Percentiles rank a stretch among this genome's conserved stretches.
These are phyloP conservation scores for Brassica incana DNA, from an alignment of 345 rosid species.

Conservation along the genomic window DNA sequence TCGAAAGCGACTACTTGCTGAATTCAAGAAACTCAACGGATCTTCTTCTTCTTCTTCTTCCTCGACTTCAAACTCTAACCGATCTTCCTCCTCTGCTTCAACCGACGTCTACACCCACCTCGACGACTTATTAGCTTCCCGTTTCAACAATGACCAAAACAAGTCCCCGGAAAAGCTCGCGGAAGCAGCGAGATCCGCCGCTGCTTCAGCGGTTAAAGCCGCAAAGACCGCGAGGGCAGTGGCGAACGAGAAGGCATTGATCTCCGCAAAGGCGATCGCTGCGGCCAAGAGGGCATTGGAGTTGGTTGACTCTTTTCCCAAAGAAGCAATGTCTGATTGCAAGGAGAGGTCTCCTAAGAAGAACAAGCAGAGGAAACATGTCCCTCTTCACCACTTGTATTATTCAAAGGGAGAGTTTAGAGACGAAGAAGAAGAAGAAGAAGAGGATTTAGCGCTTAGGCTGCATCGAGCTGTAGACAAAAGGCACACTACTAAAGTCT, in stretches of 20 bases:
- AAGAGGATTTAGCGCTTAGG: background rate
- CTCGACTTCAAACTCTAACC: conserved; percentile 38
- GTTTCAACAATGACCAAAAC: conserved; percentile 37
- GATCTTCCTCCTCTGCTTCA: conserved; percentile 43
- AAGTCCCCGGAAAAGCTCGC: conserved; percentile 70
- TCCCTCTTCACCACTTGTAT: conserved; percentile 80
- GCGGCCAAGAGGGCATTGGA: conserved; percentile 81
- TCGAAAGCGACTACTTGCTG: conserved; percentile 85
- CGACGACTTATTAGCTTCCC: conserved; percentile 51
- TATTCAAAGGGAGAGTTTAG: conserved; percentile 54
- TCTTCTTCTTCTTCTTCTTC: conserved; percentile 39
- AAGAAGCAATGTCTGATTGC: conserved; percentile 29
- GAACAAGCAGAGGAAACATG: too few relatives aligned
- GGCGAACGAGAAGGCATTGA: conserved; percentile 78
- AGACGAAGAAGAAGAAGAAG: background rate
- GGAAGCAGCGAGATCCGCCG: conserved; percentile 66
- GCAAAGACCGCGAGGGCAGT: conserved; percentile 71
- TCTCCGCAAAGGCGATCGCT: conserved; percentile 75
- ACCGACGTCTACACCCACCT: conserved; percentile 49
- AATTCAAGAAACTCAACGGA: conserved; percentile 73
- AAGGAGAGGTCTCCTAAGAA: too few relatives aligned
- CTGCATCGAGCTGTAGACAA: background rate
- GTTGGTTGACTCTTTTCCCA: conserved; percentile 59
- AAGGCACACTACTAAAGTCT: background rate
- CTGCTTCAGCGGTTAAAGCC: conserved; percentile 57